These are phyloP conservation scores for Geopyxis carbonaria DNA, from an alignment of 495 filamentous ascomycete species.

Conservation along the genomic window DNA sequence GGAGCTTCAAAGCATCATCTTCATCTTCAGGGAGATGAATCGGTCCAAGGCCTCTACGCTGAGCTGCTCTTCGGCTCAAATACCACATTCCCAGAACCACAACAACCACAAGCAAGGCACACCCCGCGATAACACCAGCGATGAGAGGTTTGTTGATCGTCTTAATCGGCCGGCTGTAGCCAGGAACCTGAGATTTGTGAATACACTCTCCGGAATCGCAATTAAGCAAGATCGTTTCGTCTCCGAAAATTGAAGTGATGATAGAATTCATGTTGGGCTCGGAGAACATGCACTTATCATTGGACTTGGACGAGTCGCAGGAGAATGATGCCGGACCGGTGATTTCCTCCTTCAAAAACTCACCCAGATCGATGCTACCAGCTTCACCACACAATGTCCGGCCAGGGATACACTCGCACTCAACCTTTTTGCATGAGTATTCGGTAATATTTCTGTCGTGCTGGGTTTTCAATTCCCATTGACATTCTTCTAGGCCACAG, in stretches of 20 bases:
- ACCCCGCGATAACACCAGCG: slow-evolving; percentile 79
- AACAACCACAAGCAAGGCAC: slow-evolving; percentile 69
- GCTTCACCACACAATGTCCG: slow-evolving; percentile 85
- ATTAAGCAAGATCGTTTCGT: slow-evolving; percentile 64
- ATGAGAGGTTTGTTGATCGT: slow-evolving; percentile 95
- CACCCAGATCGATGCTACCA: slow-evolving; percentile 79
- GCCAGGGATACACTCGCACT: slow-evolving; percentile 74
- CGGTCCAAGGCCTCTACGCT: slow-evolving; percentile 47
- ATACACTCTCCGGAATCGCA: slow-evolving; percentile 85
- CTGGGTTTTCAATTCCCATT: slow-evolving; percentile 48
- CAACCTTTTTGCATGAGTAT: slow-evolving; percentile 68
- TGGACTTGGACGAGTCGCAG: slow-evolving; percentile 34
- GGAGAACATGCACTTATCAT: slow-evolving; percentile 59
- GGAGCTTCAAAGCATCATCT: slow-evolving; percentile 68
- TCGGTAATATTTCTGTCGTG: slow-evolving; percentile 59
- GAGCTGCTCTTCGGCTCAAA: slow-evolving; percentile 49
- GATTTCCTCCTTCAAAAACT: slow-evolving; percentile 66
- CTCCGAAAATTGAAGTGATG: slow-evolving; percentile 76
- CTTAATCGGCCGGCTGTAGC: slow-evolving; percentile 74
- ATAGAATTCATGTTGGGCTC: slow-evolving; percentile 82
- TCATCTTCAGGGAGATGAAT: slow-evolving; percentile 62
- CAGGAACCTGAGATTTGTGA: slow-evolving; percentile 78
- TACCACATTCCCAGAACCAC: slow-evolving; percentile 78
- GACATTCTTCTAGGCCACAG: slow-evolving; percentile 68
- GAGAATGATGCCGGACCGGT: slow-evolving; percentile 71